Evolutionary conservation across 148 eudicot species (phyloP).

Genomic region (Heliosperma pusillum): DNA sequence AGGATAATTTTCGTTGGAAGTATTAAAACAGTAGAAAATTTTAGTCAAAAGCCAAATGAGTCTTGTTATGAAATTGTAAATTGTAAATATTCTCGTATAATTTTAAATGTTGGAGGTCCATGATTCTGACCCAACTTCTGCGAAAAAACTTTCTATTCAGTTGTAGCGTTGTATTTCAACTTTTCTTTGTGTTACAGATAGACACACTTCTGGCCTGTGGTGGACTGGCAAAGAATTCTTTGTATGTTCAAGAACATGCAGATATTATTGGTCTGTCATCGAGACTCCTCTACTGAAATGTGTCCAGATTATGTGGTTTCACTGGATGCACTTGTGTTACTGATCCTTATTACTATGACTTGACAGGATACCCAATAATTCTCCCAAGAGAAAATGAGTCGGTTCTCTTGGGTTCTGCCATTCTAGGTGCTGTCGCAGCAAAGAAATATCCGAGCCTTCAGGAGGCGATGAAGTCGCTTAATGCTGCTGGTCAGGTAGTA

Average conservation of each 20-base stretch:
- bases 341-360: conserved; percentile 11
- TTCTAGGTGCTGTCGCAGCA: conserved; percentile 97
- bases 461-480: conserved; percentile 92
- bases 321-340: neutral
- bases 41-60: conserved; percentile 2
- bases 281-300: conserved; percentile 16
- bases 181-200: conserved; percentile 44
- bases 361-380: conserved; percentile 73
- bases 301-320: neutral
- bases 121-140: neutral
- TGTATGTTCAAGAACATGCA: conserved; percentile 96
- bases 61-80: neutral
- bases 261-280: conserved; percentile 75
- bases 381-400: conserved; percentile 92
- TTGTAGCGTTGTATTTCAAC: neutral
- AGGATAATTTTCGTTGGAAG: neutral
- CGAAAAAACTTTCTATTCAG: neutral
- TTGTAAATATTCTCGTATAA: neutral
- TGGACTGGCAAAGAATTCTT: conserved; percentile 84
- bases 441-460: conserved; percentile 63
- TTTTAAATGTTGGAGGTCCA: neutral
- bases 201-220: conserved; percentile 94
- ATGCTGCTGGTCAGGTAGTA: conserved; percentile 83
- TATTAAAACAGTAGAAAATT: neutral
- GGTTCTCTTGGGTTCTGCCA: conserved; percentile 89